Evolutionary conservation across 1,139 yeast genomes (phyloP), one percentile per base, ranked within the genome.

Genomic region (Scheffersomyces stambukii): DNA sequence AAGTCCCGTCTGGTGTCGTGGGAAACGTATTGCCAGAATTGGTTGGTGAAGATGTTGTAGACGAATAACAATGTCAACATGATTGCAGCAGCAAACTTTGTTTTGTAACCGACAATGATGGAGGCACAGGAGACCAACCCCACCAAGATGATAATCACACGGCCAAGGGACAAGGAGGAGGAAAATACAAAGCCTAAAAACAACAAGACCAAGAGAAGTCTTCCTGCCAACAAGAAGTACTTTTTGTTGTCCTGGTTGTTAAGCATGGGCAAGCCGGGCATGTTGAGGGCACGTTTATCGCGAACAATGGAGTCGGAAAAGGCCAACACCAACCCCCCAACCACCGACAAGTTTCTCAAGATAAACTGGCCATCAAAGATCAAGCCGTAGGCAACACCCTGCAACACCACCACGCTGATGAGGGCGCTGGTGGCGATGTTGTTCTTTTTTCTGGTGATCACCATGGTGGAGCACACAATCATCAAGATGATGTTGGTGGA

Each of bases 261-360:
- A 43, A 85, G 70, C 72, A 82, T 76, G 31, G 97, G 98, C 43
- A 91, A 68, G 24, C 96, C 96, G 3, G 97, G 96, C 73, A 86
- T 78, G 26, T 82, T 60, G 50, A 70, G 70, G 8, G 75, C 60
- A 55, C 86, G 74, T 60, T 72, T 80, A 62, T 76, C 89, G 43
- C 86, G 75, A 19, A 84, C 91, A 48, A 88, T 71, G n/a, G 93
- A 79, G 52, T 91, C 97, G 24, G 93, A 79, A 39, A 88, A 76
- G 3, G 95, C 96, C 52, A 91, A 76, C 41, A 91, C 66, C 40
- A 91, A 70, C 3, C 98, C 98, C 24, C 98, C 98, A 41, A 88
- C 82, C 31, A 91, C 91, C 17, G 95, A 82, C 45, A 89, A 69
- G 55, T 88, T 89, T 62, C 96, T 75, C 52, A 85, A 70, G 41